Conservation (phyloP, 208 protist genomes). For the Leishmania arabica region DNA sequence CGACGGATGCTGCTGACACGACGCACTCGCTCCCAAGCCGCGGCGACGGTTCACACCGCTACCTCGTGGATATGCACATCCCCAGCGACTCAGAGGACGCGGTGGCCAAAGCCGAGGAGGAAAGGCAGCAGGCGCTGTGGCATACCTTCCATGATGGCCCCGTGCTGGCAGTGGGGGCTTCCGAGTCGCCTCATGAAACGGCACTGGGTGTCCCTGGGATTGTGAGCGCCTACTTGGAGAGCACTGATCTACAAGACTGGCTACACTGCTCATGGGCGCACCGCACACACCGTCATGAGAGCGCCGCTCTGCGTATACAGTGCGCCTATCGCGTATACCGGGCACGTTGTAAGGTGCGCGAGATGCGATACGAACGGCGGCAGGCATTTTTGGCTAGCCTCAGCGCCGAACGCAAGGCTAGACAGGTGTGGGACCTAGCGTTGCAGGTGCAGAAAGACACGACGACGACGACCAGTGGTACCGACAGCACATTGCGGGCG, state of each 20-base stretch:
- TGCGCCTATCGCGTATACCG: slow-evolving; percentile 69
- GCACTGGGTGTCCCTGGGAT: slow-evolving; percentile 22
- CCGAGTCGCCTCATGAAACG: not conserved
- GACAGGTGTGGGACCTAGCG: slow-evolving; percentile 50
- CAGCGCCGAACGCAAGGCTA: slow-evolving; percentile 41
- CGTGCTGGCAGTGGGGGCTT: not conserved
- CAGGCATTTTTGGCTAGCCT: slow-evolving; percentile 46
- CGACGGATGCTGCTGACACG: not conserved
- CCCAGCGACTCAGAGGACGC: not conserved
- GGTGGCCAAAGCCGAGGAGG: slow-evolving; percentile 11
- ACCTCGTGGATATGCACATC: not conserved
- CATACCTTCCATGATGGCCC: slow-evolving; percentile 22
- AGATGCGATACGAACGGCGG: slow-evolving; percentile 46
- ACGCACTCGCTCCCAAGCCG: not conserved
- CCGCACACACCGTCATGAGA: slow-evolving; percentile 83
- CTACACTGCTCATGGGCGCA: slow-evolving; percentile 61
- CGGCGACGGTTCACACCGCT: not conserved
- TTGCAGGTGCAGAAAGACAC: slow-evolving; percentile 37
- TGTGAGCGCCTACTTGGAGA: slow-evolving; percentile 48
- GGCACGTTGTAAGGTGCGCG: slow-evolving; percentile 36
- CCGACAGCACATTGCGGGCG: slow-evolving; percentile 26
- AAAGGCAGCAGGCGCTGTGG: slow-evolving; percentile 40
- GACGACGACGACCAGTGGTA: slow-evolving; percentile 8
- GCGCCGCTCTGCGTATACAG: slow-evolving; percentile 80
- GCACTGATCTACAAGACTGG: slow-evolving; percentile 58